Evolutionary conservation across 2,329 filamentous ascomycete species (phyloP).

Genomic region (Hypomyces perniciosus): DNA sequence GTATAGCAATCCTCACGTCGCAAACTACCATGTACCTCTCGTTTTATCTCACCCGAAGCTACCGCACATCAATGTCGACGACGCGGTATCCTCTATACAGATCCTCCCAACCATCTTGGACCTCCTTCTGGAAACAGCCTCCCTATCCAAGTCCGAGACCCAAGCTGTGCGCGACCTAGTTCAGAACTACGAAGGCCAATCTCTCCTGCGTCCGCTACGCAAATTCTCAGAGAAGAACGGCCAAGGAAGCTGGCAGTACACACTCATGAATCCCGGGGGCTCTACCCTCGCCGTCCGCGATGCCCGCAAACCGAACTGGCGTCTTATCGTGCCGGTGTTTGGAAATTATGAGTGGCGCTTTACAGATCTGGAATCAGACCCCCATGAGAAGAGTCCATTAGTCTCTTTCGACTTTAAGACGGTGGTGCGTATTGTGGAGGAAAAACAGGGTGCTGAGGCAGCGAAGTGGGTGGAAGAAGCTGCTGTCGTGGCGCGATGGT

Average conservation of each 20-base stretch:
- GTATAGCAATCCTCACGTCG: constrained; percentile 27
- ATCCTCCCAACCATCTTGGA: constrained; percentile 31
- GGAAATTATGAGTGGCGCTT: constrained; percentile 27
- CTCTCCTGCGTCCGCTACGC: constrained; percentile 23
- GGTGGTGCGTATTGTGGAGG: constrained; percentile 18
- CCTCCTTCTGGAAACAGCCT: constrained; percentile 27
- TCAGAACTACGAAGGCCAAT: constrained; percentile 30
- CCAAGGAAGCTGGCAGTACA: constrained; percentile 20
- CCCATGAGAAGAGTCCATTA: constrained; percentile 12
- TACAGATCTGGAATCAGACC: constrained; percentile 24
- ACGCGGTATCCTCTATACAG: constrained; percentile 27
- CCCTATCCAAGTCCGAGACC: constrained; percentile 23
- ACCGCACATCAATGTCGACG: constrained; percentile 25
- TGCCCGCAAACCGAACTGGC: constrained; percentile 16
- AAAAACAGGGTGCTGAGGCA: constrained; percentile 20
- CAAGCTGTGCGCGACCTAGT: constrained; percentile 24
- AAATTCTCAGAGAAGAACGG: background rate
- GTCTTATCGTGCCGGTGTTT: constrained; percentile 20
- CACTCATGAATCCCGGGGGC: constrained; percentile 22
- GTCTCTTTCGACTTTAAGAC: constrained; percentile 9
- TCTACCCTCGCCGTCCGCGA: constrained; percentile 19
- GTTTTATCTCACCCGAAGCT: constrained; percentile 28
- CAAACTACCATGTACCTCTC: constrained; percentile 29
- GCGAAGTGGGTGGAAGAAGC: constrained; percentile 29
- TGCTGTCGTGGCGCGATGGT: constrained; percentile 28